phyloP scores from a whole-genome alignment of 371 early-diverging fungal species.

The Apophysomyces variabilis region DNA sequence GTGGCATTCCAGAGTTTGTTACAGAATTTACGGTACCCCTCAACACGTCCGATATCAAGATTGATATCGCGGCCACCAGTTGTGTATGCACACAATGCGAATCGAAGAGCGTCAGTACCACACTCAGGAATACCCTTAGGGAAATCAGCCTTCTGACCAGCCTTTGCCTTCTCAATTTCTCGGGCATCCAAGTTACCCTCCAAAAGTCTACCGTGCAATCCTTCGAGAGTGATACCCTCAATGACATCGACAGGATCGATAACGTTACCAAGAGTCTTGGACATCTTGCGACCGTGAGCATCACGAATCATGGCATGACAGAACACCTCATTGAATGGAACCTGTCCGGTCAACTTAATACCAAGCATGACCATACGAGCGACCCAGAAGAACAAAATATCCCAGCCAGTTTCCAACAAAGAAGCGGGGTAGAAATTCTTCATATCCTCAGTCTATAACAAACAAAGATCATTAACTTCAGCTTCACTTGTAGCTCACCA shows the following conservation, averaged over 20 bases:
- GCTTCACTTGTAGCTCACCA: background rate
- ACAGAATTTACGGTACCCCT: slow-evolving; percentile 99
- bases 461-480: background rate
- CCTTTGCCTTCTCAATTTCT: slow-evolving; percentile 89
- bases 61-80: slow-evolving; percentile 95
- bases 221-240: slow-evolving; percentile 86
- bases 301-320: slow-evolving; percentile 99
- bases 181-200: slow-evolving; percentile 93
- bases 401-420: slow-evolving; percentile 98
- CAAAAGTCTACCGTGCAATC: slow-evolving; percentile 79
- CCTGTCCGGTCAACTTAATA: slow-evolving; percentile 91
- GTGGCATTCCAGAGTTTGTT: slow-evolving; percentile 99
- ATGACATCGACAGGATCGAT: slow-evolving; percentile 99
- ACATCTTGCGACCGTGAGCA: slow-evolving; percentile 99
- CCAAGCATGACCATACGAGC: slow-evolving; percentile 99
- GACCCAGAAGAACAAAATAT: slow-evolving; percentile 99
- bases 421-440: slow-evolving; percentile 92
- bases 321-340: slow-evolving; percentile 95
- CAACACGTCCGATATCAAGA: slow-evolving; percentile 95
- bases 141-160: slow-evolving; percentile 92
- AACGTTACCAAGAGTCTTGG: slow-evolving; percentile 98
- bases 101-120: slow-evolving; percentile 99
- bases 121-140: slow-evolving; percentile 99
- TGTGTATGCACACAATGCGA: slow-evolving; percentile 94
- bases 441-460: slow-evolving; percentile 77